Base-by-base conservation (phyloP, 2,329 filamentous ascomycete species). In the Fusarium paranaense region DNA sequence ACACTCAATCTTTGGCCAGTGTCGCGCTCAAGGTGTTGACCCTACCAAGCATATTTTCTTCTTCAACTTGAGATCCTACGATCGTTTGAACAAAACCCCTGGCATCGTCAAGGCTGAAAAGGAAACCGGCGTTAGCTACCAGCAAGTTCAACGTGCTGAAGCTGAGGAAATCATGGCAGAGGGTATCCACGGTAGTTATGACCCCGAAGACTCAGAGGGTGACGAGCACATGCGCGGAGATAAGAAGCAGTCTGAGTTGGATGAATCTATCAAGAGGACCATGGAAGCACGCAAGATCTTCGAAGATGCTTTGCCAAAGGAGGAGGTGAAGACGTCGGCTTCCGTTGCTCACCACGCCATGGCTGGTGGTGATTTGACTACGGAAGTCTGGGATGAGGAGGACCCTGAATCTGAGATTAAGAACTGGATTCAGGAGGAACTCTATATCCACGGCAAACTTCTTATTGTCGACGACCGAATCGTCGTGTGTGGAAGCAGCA, bases 381-480 rank as follows among this genome's bases (percentile, higher is more conserved):
- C 94, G 11, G 94, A 97, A 81, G 78, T 85, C 1, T 98, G 95
- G 94, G 92, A 95, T 18, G 93, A 94, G 18, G 86, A 87, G 0
- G 85, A 93, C 5, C 85, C 90, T 0, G 90, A 96, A 75, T 89
- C 90, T 1, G 97, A 98, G 82, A 93, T 95, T 66, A 89, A 93
- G 63, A 94, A 97, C 80, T 97, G 97, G 86, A 92, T 98, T 68
- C 96, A 98, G 80, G 97, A 99, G 81, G 96, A 99, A 82, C 89
- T 98, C 2, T 99, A 99, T 81, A 92, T 98, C 57, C 97, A 99
- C 82, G 93, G 91, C 32, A 99, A 98, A 85, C 88, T 98, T 38
- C 88, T 97, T 75, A 96, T 98, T 75, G 93, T 93, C 2, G 95
- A 98, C 80, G 96, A 98, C 81, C 91, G 91, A 63, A 89, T 95